Evolutionary conservation across 1,284 basidiomycete genomes (phyloP), one percentile per base, ranked within the genome.

Genomic region (Irpex lacteus): DNA sequence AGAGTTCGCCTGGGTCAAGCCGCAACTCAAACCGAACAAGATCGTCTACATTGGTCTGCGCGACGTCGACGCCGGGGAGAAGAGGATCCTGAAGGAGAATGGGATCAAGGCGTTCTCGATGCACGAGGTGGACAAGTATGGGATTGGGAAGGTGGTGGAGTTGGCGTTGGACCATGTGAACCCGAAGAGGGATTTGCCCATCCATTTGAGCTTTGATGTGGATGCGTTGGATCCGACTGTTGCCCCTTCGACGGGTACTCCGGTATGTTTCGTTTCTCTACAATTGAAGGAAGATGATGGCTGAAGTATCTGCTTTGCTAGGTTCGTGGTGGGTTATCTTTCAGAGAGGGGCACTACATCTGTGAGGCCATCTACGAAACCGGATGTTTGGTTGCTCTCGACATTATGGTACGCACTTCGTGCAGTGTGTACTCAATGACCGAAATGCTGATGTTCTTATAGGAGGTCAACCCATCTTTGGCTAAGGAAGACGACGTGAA

Each of bases 71-170:
- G 78, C 82, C 5, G 94, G 89, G 55, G 98, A 99, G 81, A 95
- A 95, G 79, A 85, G 83, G 68, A 93, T 99, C 70, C 83, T 99
- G 64, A 88, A 84, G 70, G 88, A 97, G 71, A 84, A 95, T 76
- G 88, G 85, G 63, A 98, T 99, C 84, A 95, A 94, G 76, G 92
- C 91, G 8, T 99, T 94, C 82, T 93, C 91, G 67, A 99, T 99
- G 98, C 96, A 98, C 80, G 95, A 99, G 69, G 91, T 99, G 61
- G 98, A 99, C 80, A 94, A 89, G 79, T 92, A 95, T 73, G 98
- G 98, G 58, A 99, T 99, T 69, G 97, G 95, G 32, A 88, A 89
- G 72, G 94, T 98, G 63, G 90, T 98, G 63, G 94, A 98, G 74
- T 93, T 96, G 93, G 98, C 96, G 38, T 81, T 99, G 67, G 93